Evolutionary conservation across 192 early-diverging fungal genomes (phyloP).

Genomic region (Backusella westeae): DNA sequence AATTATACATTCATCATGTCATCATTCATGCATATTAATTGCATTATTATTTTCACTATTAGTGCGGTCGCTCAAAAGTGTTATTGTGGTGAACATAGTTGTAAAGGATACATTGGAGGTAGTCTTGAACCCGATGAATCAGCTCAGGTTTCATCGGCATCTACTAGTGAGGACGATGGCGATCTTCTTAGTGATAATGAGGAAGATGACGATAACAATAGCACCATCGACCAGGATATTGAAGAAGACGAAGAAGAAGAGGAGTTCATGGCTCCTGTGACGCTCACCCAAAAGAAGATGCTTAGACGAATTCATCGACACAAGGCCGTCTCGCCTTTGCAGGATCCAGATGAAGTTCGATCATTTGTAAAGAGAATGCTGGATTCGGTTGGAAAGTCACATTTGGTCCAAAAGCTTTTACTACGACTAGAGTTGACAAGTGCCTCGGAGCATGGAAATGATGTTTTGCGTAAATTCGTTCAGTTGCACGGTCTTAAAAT

Average conservation of each 20-base stretch:
- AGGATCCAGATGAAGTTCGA: constrained; percentile 71
- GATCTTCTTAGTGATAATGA: constrained; percentile 28
- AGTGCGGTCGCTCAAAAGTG: constrained; percentile 89
- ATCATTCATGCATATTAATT: too few relatives aligned
- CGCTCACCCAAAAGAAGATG: constrained; percentile 36
- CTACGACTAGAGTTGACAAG: constrained; percentile 63
- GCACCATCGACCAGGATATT: neutral
- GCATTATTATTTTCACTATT: neutral
- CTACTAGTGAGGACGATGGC: neutral
- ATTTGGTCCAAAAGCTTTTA: constrained; percentile 55
- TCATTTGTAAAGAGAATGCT: constrained; percentile 75
- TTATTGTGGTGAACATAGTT: constrained; percentile 85
- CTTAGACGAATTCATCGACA: constrained; percentile 31
- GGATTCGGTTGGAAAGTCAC: constrained; percentile 50
- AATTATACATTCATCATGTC: neutral
- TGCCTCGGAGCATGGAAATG: constrained; percentile 12
- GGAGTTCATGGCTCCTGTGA: constrained; percentile 34
- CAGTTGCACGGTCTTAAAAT: constrained; percentile 70
- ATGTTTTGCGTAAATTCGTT: constrained; percentile 58
- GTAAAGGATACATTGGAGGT: constrained; percentile 91
- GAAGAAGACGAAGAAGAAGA: constrained; percentile 4
- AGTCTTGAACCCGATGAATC: constrained; percentile 56
- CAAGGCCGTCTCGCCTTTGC: constrained; percentile 46
- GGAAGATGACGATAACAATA: constrained; percentile 12
- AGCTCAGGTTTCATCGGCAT: neutral